Evolutionary conservation across 345 rosid species (phyloP), one percentile per base, ranked within the genome.

Genomic region (Salix caprea): DNA sequence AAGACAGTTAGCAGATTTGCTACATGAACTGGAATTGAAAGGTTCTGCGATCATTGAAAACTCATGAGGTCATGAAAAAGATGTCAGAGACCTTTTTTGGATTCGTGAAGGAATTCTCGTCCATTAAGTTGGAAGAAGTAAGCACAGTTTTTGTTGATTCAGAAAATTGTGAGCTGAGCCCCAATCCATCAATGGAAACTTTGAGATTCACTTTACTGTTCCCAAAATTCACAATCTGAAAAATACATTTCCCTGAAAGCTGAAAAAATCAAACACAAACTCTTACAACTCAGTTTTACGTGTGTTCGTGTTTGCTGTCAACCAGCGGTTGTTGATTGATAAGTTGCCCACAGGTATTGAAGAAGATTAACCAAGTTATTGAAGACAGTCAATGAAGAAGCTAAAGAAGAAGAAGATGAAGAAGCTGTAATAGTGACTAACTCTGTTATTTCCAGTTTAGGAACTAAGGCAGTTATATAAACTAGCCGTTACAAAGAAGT

Each of bases 41-140:
- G 14, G 39, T 4, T 19, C 36, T 30, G 16, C 0, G 24, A 16
- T 16, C 13, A 18, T 15, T 37, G 5, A 21, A 34, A 66, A n/a
- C 0, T 66, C 14, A 24, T 12, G 7, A 50, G 39, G 0, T 44
- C 34, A 18, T 28, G 65, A 37, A 34, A 36, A 52, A 65, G 28
- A 44, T 46, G 15, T 34, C 24, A 23, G 26, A 67, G 78, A 92
- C 98, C 98, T 93, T 96, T 30, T 78, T 78, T 26, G 97, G 95
- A 16, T 89, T 76, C 7, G 76, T 32, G 80, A 93, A 93, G 72
- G 99, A 90, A 75, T 96, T 96, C 83, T 93, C 99, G 48, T 96
- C 99, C 96, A 79, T 88, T 76, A 85, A 75, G 76, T 90, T 90
- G n/a, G 74, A 26, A 67, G 98, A 96, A 61, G 94, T 87, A 64